Base-by-base conservation (phyloP, 2,329 filamentous ascomycete species). In the Monilinia fructigena region DNA sequence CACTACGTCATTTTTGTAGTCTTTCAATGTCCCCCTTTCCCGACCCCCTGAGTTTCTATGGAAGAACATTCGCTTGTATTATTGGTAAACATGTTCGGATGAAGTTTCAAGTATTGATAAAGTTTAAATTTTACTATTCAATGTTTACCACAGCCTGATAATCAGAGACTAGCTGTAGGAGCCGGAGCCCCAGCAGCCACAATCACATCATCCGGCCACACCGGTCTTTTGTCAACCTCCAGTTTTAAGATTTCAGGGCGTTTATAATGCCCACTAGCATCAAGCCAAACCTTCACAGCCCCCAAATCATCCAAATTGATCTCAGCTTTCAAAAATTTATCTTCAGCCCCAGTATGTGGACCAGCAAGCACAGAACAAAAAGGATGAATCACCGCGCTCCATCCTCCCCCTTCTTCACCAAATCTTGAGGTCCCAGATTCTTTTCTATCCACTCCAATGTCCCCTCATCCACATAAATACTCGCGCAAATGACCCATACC, bases 401-500 rank as follows among this genome's bases (percentile, higher is more conserved):
- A 65, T 16, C 63, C 54, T 5, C 54, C 63, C 63, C 63, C 16
- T n/a, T 48, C 20, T 59, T 56, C 1, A 65, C 50, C 4, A 58
- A 28, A 40, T 56, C 45, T 7, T 65, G 52, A 31, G 53, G 42
- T 40, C 63, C 63, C 5, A 65, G 1, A 20, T 59, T 65, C 4
- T 59, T 31, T 18, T 58, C 31, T 54, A 65, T 56, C 63, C 63
- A 82, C 18, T 75, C 69, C 18, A 81, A 70, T 50, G 79, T 81
- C 2, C 68, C 72, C 16, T 79, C 73, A 47, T 81, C 79, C 2
- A 82, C 77, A 40, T 80, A 80, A 63, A 79, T 79, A 8, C 76
- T 77, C 2, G 79, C 79, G 1, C 74, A 75, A 40, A 81, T 72
- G 28, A 80, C 80, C 63, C 80, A 82, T 2, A 78, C 77, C 66